phyloP scores from a whole-genome alignment of 306 rosid species.

The Cicer judaicum region DNA sequence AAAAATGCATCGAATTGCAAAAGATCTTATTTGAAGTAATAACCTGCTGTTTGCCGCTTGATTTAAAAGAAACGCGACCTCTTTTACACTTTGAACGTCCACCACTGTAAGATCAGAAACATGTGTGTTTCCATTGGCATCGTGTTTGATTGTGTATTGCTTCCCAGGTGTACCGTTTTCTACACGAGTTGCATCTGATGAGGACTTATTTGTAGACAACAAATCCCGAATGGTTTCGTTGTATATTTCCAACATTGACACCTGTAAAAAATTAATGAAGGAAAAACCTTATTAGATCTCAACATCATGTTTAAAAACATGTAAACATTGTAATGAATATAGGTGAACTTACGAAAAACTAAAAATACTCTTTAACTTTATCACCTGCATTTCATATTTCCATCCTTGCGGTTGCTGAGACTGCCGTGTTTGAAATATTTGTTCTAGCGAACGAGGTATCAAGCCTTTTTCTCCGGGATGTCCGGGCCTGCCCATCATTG shows the following conservation, averaged over 20 bases:
- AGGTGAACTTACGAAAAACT: slow-evolving; percentile 2
- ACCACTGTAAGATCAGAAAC: slow-evolving; percentile 92
- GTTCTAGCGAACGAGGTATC: slow-evolving; percentile 93
- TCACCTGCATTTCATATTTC: slow-evolving; percentile 98
- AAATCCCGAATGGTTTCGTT: slow-evolving; percentile 92
- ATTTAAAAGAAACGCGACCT: slow-evolving; percentile 84
- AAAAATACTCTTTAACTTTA: slow-evolving; percentile 5
- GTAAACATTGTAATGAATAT: neutral
- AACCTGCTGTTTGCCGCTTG: slow-evolving; percentile 95
- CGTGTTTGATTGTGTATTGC: slow-evolving; percentile 91
- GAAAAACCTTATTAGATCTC: slow-evolving; percentile 37
- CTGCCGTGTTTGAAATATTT: slow-evolving; percentile 85
- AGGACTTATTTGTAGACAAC: slow-evolving; percentile 63
- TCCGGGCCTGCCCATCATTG: slow-evolving; percentile 98
- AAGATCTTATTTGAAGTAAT: neutral
- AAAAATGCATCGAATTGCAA: no score
- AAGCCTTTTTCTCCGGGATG: slow-evolving; percentile 76
- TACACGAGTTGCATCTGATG: slow-evolving; percentile 54
- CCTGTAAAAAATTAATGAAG: slow-evolving; percentile 51
- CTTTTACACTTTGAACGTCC: slow-evolving; percentile 88
- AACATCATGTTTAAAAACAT: slow-evolving; percentile 1
- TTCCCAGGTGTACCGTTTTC: slow-evolving; percentile 81
- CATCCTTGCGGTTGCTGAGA: slow-evolving; percentile 86
- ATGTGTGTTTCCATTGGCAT: slow-evolving; percentile 73
- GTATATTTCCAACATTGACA: slow-evolving; percentile 97